Base-by-base conservation (phyloP, 257 asterid genomes). In the Solanum chiquidenum region DNA sequence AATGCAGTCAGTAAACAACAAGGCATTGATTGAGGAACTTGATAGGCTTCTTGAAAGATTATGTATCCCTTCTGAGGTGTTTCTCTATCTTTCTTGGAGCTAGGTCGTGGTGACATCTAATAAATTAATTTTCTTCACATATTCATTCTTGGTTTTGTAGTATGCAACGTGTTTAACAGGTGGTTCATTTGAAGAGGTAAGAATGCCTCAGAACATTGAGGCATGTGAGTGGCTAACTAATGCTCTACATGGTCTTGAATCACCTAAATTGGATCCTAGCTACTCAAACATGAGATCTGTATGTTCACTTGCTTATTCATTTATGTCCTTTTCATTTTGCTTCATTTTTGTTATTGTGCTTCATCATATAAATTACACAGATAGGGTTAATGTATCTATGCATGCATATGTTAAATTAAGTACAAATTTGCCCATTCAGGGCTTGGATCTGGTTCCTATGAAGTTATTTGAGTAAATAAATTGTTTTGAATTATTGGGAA, bases 1-100 rank as follows among this genome's bases (percentile, higher is more conserved):
- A 93, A 92, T 95, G 99, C 99, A 96, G 90, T 95, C 99, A 34
- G 93, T 94, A 85, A 97, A 97, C 93, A 97, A 97, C 93, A 95
- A 94, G 92, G 86, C 94, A 58, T 91, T 97, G 87, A 92, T 96
- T 88, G 99, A 95, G 93, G 98, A 96, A 91, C 98, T 97, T 55
- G 99, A 97, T 85, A 95, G 91, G 92, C 99, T 96, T 92, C 94
- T 96, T 86, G 98, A 94, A 88, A 94, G 93, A 92, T 87, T 97
- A 86, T 91, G 90, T 71, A 96, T 95, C 91, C 98, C 98, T 80
- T 82, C 98, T 33, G 96, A 97, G 99, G 99, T 97, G 86, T 49
- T 90, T 86, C 89, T 84, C 35, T 42, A 66, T 55, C 85, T 55
- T 83, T 16, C 64, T 11, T 12, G 38, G 79, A 37, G 18, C 55